phyloP scores from a whole-genome alignment of 1,284 basidiomycete genomes.

The Ceratobasidium sp. region DNA sequence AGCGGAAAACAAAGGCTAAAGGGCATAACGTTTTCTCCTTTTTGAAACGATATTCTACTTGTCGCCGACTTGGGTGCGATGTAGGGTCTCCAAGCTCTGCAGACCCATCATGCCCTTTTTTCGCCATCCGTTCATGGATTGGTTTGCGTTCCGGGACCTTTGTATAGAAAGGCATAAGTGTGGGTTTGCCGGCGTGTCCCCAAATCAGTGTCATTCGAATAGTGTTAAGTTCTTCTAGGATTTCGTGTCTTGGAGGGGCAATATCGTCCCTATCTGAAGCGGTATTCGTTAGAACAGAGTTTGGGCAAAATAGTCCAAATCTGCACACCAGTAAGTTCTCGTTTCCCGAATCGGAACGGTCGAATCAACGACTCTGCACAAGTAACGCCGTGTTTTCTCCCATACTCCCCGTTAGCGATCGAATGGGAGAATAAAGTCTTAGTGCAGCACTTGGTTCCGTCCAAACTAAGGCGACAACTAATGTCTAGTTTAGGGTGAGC shows the following conservation, averaged over 20 bases:
- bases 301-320: too few species aligned
- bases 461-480: too few species aligned
- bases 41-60: too few species aligned
- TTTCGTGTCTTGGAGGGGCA: not conserved
- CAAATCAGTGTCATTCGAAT: conserved; percentile 26
- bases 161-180: too few species aligned
- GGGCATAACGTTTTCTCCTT: too few species aligned
- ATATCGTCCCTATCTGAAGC: conserved; percentile 6
- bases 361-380: not conserved
- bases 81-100: not conserved
- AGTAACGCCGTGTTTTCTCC: too few species aligned
- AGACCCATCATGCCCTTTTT: conserved; percentile 14
- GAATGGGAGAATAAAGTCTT: too few species aligned
- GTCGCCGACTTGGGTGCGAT: not conserved
- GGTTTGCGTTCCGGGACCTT: not conserved
- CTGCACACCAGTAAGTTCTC: conserved; percentile 12
- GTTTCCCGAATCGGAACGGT: conserved; percentile 1
- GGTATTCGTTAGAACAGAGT: not conserved
- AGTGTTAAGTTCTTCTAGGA: conserved; percentile 9
- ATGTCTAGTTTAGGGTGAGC: too few species aligned
- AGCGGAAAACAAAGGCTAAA: conserved; percentile 7
- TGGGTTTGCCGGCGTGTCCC: not conserved
- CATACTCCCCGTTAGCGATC: too few species aligned
- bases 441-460: too few species aligned
- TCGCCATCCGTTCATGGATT: conserved; percentile 16